phyloP scores from a whole-genome alignment of 331 rosid species.

The Saraca asoca region DNA sequence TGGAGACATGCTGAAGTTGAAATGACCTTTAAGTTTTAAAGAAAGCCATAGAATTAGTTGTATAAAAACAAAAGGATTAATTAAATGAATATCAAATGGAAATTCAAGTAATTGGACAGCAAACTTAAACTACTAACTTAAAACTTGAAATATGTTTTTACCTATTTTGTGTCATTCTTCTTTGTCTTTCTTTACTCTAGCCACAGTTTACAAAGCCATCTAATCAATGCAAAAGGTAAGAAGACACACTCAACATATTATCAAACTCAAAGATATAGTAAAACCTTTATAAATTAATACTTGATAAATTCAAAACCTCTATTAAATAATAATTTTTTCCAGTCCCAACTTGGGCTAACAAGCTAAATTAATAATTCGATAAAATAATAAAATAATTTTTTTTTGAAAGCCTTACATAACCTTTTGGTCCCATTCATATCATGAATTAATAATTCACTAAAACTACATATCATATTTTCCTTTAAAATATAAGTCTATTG shows the following conservation, averaged over 20 bases:
- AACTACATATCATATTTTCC: no score
- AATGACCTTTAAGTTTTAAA: conserved; percentile 64
- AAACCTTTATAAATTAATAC: no score
- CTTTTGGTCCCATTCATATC: no score
- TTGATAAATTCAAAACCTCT: no score
- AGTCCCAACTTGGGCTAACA: no score
- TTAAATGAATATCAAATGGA: conserved; percentile 18
- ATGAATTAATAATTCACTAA: no score
- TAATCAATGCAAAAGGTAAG: conserved; percentile 51
- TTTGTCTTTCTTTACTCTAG: conserved; percentile 91
- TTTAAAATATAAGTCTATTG: no score
- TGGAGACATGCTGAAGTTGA: conserved; percentile 78
- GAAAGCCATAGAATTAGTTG: conserved; percentile 25
- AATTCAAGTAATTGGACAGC: conserved; percentile 30
- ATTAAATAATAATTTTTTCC: no score
- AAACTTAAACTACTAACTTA: conserved; percentile 24
- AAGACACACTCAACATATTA: conserved; percentile 37
- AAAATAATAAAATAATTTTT: no score
- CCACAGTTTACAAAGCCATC: conserved; percentile 97
- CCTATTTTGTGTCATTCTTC: conserved; percentile 96
- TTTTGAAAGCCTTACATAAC: no score
- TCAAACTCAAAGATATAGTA: conserved; percentile 17
- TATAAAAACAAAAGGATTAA: conserved; percentile 20
- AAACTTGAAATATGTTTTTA: conserved; percentile 53
- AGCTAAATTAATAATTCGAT: no score